These are phyloP conservation scores for Metschnikowia dekortorum DNA, from an alignment of 805 yeast genomes.

Conservation along the genomic window DNA sequence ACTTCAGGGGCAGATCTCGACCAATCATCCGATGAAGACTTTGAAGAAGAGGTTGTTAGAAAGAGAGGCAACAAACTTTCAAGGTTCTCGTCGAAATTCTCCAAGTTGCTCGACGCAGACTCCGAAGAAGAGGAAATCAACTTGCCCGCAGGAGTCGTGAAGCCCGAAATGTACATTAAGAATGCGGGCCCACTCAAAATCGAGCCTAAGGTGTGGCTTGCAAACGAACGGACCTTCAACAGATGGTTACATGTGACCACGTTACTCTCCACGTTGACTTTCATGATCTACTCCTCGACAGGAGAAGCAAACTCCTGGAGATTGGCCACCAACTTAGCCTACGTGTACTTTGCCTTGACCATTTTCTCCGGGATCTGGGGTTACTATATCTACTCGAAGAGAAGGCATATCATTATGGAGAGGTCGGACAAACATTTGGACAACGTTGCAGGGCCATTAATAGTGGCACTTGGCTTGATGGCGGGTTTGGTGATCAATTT, in stretches of 20 bases:
- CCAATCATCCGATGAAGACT: conserved; percentile 33
- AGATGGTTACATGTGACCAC: conserved; percentile 92
- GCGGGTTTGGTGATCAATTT: conserved; percentile 69
- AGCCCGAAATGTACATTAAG: conserved; percentile 74
- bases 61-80: conserved; percentile 19
- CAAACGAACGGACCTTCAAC: conserved; percentile 95
- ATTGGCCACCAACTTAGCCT: conserved; percentile 69
- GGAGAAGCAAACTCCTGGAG: conserved; percentile 57
- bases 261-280: conserved; percentile 77
- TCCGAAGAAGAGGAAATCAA: conserved; percentile 80
- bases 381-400: conserved; percentile 64
- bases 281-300: conserved; percentile 76
- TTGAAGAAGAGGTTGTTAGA: conserved; percentile 16
- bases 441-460: conserved; percentile 83
- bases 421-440: conserved; percentile 87
- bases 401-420: conserved; percentile 69
- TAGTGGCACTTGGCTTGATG: conserved; percentile 67
- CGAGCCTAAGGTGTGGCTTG: conserved; percentile 98
- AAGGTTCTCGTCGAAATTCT: conserved; percentile 25
- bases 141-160: conserved; percentile 84
- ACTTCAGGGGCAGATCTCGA: conserved; percentile 18
- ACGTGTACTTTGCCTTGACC: conserved; percentile 74
- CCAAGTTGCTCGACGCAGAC: conserved; percentile 56
- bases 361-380: conserved; percentile 89
- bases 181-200: conserved; percentile 90